Evolutionary conservation across 1,284 basidiomycete genomes (phyloP).

Genomic region (Apiotrichum mycotoxinovorans): DNA sequence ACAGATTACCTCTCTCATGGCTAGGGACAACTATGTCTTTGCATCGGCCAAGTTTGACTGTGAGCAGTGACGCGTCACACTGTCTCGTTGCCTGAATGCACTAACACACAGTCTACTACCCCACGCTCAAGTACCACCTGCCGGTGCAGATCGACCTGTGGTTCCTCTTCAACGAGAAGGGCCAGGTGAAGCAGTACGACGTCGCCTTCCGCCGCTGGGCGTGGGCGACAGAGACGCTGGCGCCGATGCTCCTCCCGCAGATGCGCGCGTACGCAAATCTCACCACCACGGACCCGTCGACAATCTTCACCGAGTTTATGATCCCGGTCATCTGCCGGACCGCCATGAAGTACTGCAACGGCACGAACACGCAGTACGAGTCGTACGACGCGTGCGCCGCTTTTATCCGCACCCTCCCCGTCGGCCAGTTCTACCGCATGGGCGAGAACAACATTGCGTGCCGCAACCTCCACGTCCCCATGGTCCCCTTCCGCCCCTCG

Average conservation of each 20-base stretch:
- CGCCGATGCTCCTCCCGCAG: slow-evolving; percentile 22
- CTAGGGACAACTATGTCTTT: slow-evolving; percentile 1
- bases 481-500: slow-evolving; percentile 23
- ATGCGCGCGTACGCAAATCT: slow-evolving; percentile 22
- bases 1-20: not conserved
- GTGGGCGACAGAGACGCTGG: slow-evolving; percentile 26
- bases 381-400: slow-evolving; percentile 19
- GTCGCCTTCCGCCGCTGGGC: slow-evolving; percentile 27
- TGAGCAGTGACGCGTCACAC: not conserved
- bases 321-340: slow-evolving; percentile 22
- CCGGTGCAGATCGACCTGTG: not conserved
- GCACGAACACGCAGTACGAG: slow-evolving; percentile 25
- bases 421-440: slow-evolving; percentile 27
- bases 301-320: slow-evolving; percentile 20
- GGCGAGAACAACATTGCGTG: slow-evolving; percentile 35
- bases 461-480: slow-evolving; percentile 24
- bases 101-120: slow-evolving; percentile 1
- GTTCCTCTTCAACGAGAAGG: slow-evolving; percentile 1
- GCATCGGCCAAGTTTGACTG: slow-evolving; percentile 1
- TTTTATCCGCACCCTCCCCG: slow-evolving; percentile 7
- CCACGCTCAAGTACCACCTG: not conserved
- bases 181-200: slow-evolving; percentile 20
- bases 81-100: no score
- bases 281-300: not conserved
- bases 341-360: slow-evolving; percentile 20